These are phyloP conservation scores for Monilinia fructicola DNA, from an alignment of 2,329 filamentous ascomycete genomes.

Conservation along the genomic window DNA sequence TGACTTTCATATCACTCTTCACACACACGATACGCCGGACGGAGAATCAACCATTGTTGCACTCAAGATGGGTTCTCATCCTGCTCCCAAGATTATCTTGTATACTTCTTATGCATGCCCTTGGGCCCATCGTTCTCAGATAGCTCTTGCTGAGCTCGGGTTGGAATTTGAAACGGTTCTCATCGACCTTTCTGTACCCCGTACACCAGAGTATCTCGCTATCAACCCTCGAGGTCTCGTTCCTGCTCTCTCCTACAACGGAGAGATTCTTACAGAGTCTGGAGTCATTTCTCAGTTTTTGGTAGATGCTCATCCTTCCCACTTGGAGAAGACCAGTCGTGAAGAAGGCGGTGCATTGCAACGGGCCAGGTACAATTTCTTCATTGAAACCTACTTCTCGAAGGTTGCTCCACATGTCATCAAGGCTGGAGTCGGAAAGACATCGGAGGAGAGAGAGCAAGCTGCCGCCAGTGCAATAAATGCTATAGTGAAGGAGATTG, in stretches of 20 bases:
- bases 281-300: slow-evolving; percentile 71
- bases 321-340: slow-evolving; percentile 59
- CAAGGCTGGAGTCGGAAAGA: slow-evolving; percentile 36
- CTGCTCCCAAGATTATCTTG: slow-evolving; percentile 26
- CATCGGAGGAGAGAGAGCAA: slow-evolving; percentile 48
- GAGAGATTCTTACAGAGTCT: slow-evolving; percentile 70
- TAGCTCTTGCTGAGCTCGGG: slow-evolving; percentile 64
- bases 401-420: slow-evolving; percentile 57
- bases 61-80: slow-evolving; percentile 25
- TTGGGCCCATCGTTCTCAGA: slow-evolving; percentile 79
- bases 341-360: slow-evolving; percentile 55
- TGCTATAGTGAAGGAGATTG: slow-evolving; percentile 66
- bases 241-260: slow-evolving; percentile 65
- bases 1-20: slow-evolving; percentile 21
- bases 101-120: slow-evolving; percentile 48
- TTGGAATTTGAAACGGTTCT: slow-evolving; percentile 68
- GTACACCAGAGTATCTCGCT: slow-evolving; percentile 71
- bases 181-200: slow-evolving; percentile 68
- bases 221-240: slow-evolving; percentile 80
- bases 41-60: slow-evolving; percentile 21
- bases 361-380: slow-evolving; percentile 68
- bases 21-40: slow-evolving; percentile 21
- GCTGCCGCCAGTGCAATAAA: slow-evolving; percentile 54
- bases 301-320: slow-evolving; percentile 66
- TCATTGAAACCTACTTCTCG: slow-evolving; percentile 66